Percentiles rank a stretch among this genome's conserved stretches.
Evolutionary conservation across 2,329 filamentous ascomycete species (phyloP).

Genomic region (Claviceps spartinae): DNA sequence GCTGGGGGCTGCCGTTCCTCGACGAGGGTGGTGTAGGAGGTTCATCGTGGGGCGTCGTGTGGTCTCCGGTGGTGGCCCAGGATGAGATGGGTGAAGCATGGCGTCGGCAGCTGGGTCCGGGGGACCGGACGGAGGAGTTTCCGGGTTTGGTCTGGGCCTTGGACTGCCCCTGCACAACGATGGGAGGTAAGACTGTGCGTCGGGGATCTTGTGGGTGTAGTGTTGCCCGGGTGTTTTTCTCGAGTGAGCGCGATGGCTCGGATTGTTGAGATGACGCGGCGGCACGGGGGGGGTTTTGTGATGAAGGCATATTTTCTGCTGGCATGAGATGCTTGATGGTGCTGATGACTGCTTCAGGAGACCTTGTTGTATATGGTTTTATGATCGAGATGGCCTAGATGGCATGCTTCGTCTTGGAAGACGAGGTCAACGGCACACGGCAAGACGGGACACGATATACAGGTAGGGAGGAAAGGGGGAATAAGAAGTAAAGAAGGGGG

Average conservation of each 20-base stretch:
- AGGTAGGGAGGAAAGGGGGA: neutral
- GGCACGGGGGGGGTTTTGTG: no score
- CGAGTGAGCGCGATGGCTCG: neutral
- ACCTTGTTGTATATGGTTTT: neutral
- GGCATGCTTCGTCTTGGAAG: neutral
- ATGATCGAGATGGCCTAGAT: neutral
- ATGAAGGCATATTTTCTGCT: no score
- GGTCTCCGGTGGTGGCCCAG: no score
- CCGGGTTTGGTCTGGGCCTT: conserved; percentile 7
- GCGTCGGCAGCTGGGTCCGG: no score
- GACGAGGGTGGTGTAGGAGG: conserved; percentile 2
- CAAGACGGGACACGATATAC: neutral
- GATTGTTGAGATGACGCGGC: neutral
- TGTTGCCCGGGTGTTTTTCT: neutral
- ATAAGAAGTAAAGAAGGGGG: neutral
- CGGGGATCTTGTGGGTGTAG: neutral
- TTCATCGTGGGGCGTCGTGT: no score
- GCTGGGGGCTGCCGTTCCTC: conserved; percentile 4
- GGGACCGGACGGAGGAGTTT: neutral
- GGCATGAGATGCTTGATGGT: neutral
- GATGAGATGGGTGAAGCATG: no score
- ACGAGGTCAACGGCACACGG: neutral
- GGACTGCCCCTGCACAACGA: neutral
- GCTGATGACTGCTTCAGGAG: neutral
- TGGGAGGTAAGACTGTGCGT: neutral